A percentile compares a stretch with the other conserved stretches of the same genome.
Evolutionary conservation across 2,329 filamentous ascomycete genomes (phyloP).

Genomic region (Sporothrix luriei): DNA sequence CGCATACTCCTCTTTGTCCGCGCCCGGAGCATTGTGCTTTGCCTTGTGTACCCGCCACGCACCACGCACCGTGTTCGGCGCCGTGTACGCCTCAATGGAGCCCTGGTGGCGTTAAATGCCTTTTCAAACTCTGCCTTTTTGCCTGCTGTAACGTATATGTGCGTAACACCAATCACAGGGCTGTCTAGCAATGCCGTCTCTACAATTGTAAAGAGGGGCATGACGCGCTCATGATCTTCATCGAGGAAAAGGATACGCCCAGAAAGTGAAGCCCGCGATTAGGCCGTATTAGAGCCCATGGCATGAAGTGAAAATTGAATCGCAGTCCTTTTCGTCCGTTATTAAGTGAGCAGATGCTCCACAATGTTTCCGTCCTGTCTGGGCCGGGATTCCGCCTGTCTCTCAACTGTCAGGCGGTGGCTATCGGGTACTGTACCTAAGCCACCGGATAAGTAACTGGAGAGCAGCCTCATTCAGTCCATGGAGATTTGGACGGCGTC

Average conservation of each 20-base stretch:
- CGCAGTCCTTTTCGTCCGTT: neutral
- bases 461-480: too few relatives aligned
- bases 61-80: conserved; percentile 43
- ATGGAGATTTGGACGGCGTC: neutral
- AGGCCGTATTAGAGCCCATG: conserved; percentile 5
- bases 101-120: conserved; percentile 43
- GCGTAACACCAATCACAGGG: conserved; percentile 46
- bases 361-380: neutral
- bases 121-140: conserved; percentile 42
- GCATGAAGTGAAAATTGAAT: neutral
- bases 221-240: neutral
- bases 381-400: too few relatives aligned
- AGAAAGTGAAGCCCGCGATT: conserved; percentile 23
- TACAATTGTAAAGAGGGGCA: neutral
- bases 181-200: conserved; percentile 37
- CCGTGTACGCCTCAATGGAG: conserved; percentile 40
- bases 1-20: conserved; percentile 45
- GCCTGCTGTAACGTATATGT: conserved; percentile 41
- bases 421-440: too few relatives aligned
- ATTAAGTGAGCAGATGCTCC: neutral
- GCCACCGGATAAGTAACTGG: neutral
- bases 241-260: conserved; percentile 19
- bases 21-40: conserved; percentile 34
- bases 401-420: too few relatives aligned
- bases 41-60: conserved; percentile 50